phyloP scores from a whole-genome alignment of 1,139 yeast species.

The Yamadazyma epiphylla region DNA sequence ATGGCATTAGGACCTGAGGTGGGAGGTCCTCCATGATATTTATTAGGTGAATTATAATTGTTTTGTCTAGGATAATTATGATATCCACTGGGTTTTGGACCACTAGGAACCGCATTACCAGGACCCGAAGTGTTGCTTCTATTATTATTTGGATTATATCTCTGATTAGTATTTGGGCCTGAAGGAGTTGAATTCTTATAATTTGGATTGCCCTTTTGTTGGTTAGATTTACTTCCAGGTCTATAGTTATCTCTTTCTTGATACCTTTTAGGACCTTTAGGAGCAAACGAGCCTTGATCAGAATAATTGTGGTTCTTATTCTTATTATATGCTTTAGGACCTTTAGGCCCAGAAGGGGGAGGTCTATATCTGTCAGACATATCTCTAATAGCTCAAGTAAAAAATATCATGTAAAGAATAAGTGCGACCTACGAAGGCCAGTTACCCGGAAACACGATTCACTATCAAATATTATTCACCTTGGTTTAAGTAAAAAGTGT shows the following conservation, averaged over 20 bases:
- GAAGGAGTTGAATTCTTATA: slow-evolving; percentile 10
- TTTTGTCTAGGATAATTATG: not conserved
- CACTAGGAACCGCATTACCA: slow-evolving; percentile 4
- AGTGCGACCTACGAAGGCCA: too few relatives aligned
- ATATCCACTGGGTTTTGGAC: slow-evolving; percentile 4
- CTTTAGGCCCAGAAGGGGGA: slow-evolving; percentile 31
- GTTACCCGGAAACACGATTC: too few relatives aligned
- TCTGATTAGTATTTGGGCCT: slow-evolving; percentile 20
- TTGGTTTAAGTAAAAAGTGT: too few relatives aligned
- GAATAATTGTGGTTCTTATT: slow-evolving; percentile 1
- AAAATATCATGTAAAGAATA: too few relatives aligned
- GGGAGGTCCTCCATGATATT: not conserved
- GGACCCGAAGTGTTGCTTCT: slow-evolving; percentile 1
- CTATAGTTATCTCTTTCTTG: slow-evolving; percentile 18
- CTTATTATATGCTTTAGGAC: slow-evolving; percentile 17
- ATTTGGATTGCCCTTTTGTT: slow-evolving; percentile 1
- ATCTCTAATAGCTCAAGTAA: too few relatives aligned
- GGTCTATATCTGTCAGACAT: slow-evolving; percentile 45
- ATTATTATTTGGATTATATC: slow-evolving; percentile 12
- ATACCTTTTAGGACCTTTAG: slow-evolving; percentile 15
- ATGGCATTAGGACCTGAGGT: too few relatives aligned
- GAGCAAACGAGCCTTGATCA: slow-evolving; percentile 3
- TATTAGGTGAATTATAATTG: not conserved
- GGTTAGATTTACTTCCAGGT: slow-evolving; percentile 7
- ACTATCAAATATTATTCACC: too few relatives aligned